Base-by-base conservation (phyloP, 1,139 yeast species). In the Candida tropicalis region DNA sequence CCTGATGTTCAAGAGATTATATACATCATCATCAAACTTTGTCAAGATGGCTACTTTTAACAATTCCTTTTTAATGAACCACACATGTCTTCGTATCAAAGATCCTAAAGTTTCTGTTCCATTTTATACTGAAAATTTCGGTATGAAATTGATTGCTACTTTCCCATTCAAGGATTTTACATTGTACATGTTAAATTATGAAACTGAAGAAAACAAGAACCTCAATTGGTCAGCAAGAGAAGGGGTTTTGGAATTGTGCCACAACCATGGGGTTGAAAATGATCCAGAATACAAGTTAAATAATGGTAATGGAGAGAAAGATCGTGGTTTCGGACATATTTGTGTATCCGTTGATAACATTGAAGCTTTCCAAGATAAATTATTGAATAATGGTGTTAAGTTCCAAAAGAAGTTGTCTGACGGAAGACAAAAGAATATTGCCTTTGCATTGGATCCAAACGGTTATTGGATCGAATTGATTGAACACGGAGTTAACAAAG, bases 401-500 rank as follows among this genome's bases (percentile, higher is more conserved):
- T 93, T 93, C 71, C 82, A 90, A 67, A 93, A 93, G 75, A 86
- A 76, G 58, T 72, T 90, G 55, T 63, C 79, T 36, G 98, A 93
- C 58, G 99, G 99, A 20, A 82, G 97, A 66, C 96, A 88, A 66
- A 85, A 83, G 65, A 76, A 89, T 62, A 90, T 93, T 68, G 98
- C 98, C 0, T 93, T 93, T 66, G 96, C 84, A 2, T 78, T 90
- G 54, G 99, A 93, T 59, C 97, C 98, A 4, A 93, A 93, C 66
- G 95, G 95, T 53, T 93, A 93, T 70, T 93, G 99, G 99, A 78
- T 93, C 56, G 99, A 93, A 71, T 71, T 93, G 58, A 79, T 91
- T 54, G 83, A 82, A 57, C 83, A 90, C 59, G 74, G 68, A 24
- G 58, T 68, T 39, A 63, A 62, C 56, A 71, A 75, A 55, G 55